Evolutionary conservation across 2,329 filamentous ascomycete genomes (phyloP).

Genomic region (Fusarium duplospermum): DNA sequence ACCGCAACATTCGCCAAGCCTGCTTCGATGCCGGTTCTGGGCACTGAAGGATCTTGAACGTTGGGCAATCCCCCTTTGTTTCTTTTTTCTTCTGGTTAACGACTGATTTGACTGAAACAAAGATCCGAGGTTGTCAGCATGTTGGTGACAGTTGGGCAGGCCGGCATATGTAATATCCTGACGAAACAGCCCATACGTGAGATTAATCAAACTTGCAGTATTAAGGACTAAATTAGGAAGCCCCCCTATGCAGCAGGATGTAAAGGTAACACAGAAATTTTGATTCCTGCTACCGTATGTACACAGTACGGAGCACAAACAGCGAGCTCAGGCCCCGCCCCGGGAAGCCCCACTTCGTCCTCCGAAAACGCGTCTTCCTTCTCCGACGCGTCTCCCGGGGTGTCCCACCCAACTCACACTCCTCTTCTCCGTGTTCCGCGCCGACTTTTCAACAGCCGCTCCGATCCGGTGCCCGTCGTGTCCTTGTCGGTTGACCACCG

Average conservation of each 20-base stretch:
- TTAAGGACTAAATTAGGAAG: not conserved
- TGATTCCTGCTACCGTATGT: not conserved
- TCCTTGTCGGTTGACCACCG: not conserved
- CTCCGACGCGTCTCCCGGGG: slow-evolving; percentile 35
- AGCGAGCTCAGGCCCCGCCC: slow-evolving; percentile 15
- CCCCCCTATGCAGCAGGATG: not conserved
- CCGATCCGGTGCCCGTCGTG: slow-evolving; percentile 14
- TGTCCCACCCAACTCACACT: slow-evolving; percentile 32
- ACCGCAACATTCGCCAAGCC: slow-evolving; percentile 1
- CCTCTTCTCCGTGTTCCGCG: slow-evolving; percentile 3
- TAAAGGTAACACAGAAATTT: not conserved
- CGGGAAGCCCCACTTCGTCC: slow-evolving; percentile 19
- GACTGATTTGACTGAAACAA: not conserved
- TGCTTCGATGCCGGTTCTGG: not conserved
- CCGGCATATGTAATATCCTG: not conserved
- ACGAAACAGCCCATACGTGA: not conserved
- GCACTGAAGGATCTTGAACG: not conserved
- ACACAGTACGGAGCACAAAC: not conserved
- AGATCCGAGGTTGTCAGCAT: not conserved
- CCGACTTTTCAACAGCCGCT: slow-evolving; percentile 13
- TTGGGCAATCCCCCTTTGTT: not conserved
- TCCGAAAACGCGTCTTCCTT: slow-evolving; percentile 35
- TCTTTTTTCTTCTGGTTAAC: not conserved
- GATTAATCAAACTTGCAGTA: not conserved
- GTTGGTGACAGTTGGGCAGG: not conserved